Evolutionary conservation across 1,284 basidiomycete genomes (phyloP), one percentile per base, ranked within the genome.

Genomic region (Fomitopsis palustris): DNA sequence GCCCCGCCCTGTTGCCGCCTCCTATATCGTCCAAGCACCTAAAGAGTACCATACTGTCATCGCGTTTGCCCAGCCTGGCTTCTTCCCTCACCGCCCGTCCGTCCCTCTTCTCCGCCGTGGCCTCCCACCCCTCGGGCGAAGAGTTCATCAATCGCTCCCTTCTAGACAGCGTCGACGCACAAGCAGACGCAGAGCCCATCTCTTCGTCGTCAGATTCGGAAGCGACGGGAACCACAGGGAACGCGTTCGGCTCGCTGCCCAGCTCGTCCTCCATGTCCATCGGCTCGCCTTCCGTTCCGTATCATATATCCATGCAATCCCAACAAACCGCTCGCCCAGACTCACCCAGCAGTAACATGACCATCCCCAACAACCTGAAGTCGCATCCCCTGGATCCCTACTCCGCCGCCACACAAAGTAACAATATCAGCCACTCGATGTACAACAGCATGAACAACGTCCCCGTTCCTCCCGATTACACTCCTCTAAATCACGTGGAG

Each of bases 91-190:
- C 72, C 63, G 71, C 74, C 64, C 74, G 72, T 57, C 71, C 70
- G 42, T 70, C 68, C 58, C 65, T 66, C 59, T 72, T 65, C 70
- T 69, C 64, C 64, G 68, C 65, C 67, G 65, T 59, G 58, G 71
- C 68, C 69, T 73, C 70, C 70, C 75, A 74, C 63, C 75, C 76
- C 67, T 72, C 79, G 60, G 90, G 89, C 84, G 89, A 92, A 81
- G 89, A 88, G 74, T 85, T 85, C 67, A 90, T 92, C 71, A 92
- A 92, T 77, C 85, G 85, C 70, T 91, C 89, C 57, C 81, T 92
- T 60, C 77, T 92, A 65, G 90, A 88, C 72, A 87, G 85, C 41
- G 81, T 92, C 68, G 84, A 92, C 81, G 87, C 86, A 59, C 85
- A 89, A 73, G 87, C 86, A 57, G 89, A 91, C 81, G 82, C 88